Percentiles rank a stretch among this genome's conserved stretches.
Evolutionary conservation across 805 yeast genomes (phyloP).

Genomic region (Kregervanrija delftensis): DNA sequence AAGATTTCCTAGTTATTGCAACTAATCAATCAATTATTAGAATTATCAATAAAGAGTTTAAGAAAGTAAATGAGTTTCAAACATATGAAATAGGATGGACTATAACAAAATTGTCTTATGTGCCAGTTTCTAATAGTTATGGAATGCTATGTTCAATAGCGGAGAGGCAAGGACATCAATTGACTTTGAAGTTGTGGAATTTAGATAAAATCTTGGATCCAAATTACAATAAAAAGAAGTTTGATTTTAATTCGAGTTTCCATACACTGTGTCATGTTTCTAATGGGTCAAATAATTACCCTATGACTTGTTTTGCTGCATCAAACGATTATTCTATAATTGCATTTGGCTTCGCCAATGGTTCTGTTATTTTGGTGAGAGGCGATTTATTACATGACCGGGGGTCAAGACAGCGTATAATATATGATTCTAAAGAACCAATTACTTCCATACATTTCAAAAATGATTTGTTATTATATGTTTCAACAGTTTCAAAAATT

Average conservation of each 20-base stretch:
- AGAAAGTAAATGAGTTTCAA: constrained; percentile 40
- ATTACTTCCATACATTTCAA: constrained; percentile 68
- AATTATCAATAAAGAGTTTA: constrained; percentile 46
- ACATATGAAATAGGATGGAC: constrained; percentile 64
- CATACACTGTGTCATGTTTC: constrained; percentile 56
- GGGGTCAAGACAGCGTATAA: constrained; percentile 80
- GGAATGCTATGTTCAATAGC: constrained; percentile 64
- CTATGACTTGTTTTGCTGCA: constrained; percentile 59
- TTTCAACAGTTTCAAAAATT: constrained; percentile 68
- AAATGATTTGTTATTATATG: constrained; percentile 50
- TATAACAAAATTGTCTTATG: constrained; percentile 45
- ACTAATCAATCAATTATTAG: constrained; percentile 46
- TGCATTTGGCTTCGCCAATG: constrained; percentile 79
- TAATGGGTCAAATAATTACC: constrained; percentile 73
- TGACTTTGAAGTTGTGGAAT: constrained; percentile 68
- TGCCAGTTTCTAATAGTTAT: constrained; percentile 21
- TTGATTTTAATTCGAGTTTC: constrained; percentile 34
- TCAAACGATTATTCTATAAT: constrained; percentile 52
- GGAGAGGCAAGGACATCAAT: constrained; percentile 66
- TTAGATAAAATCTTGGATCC: constrained; percentile 39
- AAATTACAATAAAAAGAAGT: constrained; percentile 14
- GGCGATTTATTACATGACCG: constrained; percentile 87
- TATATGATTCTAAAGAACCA: constrained; percentile 71
- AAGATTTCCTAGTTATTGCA: constrained; percentile 53
- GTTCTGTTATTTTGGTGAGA: constrained; percentile 70